Percentiles rank a stretch among this genome's conserved stretches.
Evolutionary conservation across 1,284 basidiomycete genomes (phyloP).

Genomic region (Pyrrhoderma noxium): DNA sequence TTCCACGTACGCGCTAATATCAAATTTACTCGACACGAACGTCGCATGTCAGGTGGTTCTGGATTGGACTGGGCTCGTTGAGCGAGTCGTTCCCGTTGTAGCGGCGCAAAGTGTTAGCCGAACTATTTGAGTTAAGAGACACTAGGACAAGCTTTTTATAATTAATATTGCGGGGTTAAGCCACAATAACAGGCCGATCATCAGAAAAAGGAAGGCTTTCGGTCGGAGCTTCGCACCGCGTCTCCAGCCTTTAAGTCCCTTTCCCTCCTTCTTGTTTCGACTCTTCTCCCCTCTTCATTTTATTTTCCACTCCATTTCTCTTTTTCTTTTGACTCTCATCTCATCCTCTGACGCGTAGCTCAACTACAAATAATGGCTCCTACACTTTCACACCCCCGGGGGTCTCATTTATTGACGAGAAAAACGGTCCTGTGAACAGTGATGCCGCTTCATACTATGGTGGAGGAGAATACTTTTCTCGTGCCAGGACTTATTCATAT

Average conservation of each 20-base stretch:
- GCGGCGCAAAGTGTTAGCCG: no score
- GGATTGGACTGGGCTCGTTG: no score
- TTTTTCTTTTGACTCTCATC: no score
- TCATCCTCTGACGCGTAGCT: no score
- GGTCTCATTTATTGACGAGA: slow-evolving; percentile 62
- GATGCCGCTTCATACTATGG: slow-evolving; percentile 83
- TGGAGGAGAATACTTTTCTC: slow-evolving; percentile 64
- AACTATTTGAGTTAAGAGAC: no score
- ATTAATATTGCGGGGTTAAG: slow-evolving; percentile 4
- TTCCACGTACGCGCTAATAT: no score
- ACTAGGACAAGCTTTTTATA: neutral
- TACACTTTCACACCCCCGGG: slow-evolving; percentile 23
- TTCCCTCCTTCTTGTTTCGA: neutral
- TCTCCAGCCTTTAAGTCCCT: neutral
- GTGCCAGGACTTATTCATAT: slow-evolving; percentile 79
- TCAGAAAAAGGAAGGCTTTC: neutral
- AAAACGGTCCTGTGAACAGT: slow-evolving; percentile 43
- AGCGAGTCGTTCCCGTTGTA: no score
- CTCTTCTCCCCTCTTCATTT: neutral
- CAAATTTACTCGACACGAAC: no score
- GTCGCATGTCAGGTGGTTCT: no score
- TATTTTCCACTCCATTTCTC: neutral
- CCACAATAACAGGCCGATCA: neutral
- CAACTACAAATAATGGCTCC: slow-evolving; percentile 16
- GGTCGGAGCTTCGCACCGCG: neutral